Evolutionary conservation across 495 filamentous ascomycete species (phyloP), one percentile per base, ranked within the genome.

Genomic region (Endocarpon pusillum): DNA sequence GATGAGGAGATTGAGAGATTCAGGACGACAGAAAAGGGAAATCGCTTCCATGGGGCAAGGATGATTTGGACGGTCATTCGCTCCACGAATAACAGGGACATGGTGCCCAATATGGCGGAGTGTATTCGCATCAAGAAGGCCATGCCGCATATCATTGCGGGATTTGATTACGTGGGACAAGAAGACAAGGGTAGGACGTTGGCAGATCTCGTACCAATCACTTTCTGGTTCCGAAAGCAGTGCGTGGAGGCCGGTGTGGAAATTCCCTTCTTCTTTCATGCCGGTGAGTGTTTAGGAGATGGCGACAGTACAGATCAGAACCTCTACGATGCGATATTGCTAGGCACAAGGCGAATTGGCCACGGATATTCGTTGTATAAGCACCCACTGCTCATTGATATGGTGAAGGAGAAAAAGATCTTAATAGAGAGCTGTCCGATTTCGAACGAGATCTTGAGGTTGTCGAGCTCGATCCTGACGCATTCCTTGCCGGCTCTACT

Each of bases 231-330:
- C 61, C 73, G 73, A 22, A 87, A 87, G 46, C 67, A 70, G 33
- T 94, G 86, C 48, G 66, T 67, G 8, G 68, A 80, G 45, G 74
- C 83, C 48, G 73, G 65, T 5, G 65, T 93, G 19, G 71, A 89
- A 16, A 76, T 97, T n/a, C 89, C 89, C 2, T 91, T 93, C 56
- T 89, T 87, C 60, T 86, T 97, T 53, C 85, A 92, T 45, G 89
- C 86, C 2, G 89, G 86, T 19, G 84, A 92, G 50, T 75, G 66
- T 24, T 67, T 86, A 0, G 81, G 81, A 11, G 76, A 85, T 42
- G 84, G 81, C 10, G 74, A 70, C 43, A 60, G 58, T 16, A 71
- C 75, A 0, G 84, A 94, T 39, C 61, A 81, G 40, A 93, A 94
- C 45, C 67, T 94, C 2, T 93, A 86, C 52, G 86, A 94, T 51